phyloP scores from a whole-genome alignment of 208 protist genomes.

The Blastocrithidia nonstop region DNA sequence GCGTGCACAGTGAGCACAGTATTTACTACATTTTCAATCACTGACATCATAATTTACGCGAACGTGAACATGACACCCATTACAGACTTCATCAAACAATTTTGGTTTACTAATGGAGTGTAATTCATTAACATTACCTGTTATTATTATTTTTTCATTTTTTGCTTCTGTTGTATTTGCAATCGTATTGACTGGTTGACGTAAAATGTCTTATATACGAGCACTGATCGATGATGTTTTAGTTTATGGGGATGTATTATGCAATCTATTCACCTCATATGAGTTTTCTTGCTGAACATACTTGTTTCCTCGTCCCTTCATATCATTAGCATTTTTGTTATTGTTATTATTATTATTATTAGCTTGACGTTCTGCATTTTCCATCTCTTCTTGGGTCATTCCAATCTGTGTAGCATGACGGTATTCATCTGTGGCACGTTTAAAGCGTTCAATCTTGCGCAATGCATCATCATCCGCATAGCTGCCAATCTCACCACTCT shows the following conservation, averaged over 20 bases:
- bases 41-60: conserved; percentile 21
- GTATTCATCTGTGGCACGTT: conserved; percentile 68
- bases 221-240: too few relatives aligned
- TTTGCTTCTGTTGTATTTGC: conserved; percentile 2
- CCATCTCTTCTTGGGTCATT: conserved; percentile 60
- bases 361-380: conserved; percentile 17
- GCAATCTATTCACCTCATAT: too few relatives aligned
- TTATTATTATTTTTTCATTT: not conserved
- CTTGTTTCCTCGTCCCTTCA: too few relatives aligned
- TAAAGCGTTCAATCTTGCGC: conserved; percentile 33
- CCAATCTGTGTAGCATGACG: conserved; percentile 62
- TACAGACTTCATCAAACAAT: conserved; percentile 44
- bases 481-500: conserved; percentile 31
- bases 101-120: too few relatives aligned
- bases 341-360: not conserved
- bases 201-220: too few relatives aligned
- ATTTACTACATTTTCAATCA: conserved; percentile 59
- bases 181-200: too few relatives aligned
- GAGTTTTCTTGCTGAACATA: too few relatives aligned
- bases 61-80: conserved; percentile 25
- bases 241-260: too few relatives aligned
- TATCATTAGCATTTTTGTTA: not conserved
- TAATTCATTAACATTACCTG: too few relatives aligned
- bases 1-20: conserved; percentile 41
- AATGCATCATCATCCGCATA: conserved; percentile 64